Evolutionary conservation across 768 basidiomycete species (phyloP).

Genomic region (Punctularia strigosozonata): DNA sequence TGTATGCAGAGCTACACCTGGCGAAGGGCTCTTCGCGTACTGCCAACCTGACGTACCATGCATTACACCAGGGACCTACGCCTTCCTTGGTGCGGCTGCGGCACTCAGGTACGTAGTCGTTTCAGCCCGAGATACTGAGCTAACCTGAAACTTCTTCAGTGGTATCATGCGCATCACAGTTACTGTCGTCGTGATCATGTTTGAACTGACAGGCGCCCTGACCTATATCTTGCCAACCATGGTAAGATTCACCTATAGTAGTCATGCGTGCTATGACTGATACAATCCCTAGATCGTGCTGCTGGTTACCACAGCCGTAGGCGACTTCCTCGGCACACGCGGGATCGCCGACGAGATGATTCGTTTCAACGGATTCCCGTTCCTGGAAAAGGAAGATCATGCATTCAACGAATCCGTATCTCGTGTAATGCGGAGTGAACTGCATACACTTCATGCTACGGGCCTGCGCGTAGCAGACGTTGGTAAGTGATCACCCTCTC

Average conservation of each 20-base stretch:
- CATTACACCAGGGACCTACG: conserved; percentile 97
- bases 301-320: conserved; percentile 92
- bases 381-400: conserved; percentile 92
- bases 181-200: conserved; percentile 98
- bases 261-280: conserved; percentile 6
- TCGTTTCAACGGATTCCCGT: conserved; percentile 93
- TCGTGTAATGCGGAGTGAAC: conserved; percentile 78
- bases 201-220: conserved; percentile 92
- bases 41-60: conserved; percentile 91
- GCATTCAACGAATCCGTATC: conserved; percentile 86
- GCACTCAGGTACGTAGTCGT: conserved; percentile 58
- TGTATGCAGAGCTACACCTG: conserved; percentile 58
- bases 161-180: conserved; percentile 97
- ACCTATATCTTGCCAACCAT: conserved; percentile 97
- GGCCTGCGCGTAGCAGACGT: conserved; percentile 73
- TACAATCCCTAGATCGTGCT: conserved; percentile 72
- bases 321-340: conserved; percentile 83
- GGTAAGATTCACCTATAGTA: conserved; percentile 35
- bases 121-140: conserved; percentile 32
- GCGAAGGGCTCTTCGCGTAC: conserved; percentile 79
- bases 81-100: conserved; percentile 93
- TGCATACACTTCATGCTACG: conserved; percentile 58
- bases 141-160: conserved; percentile 87
- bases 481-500: conserved; percentile 37
- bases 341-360: conserved; percentile 98